These are phyloP conservation scores for Suillus tomentosus DNA, from an alignment of 768 basidiomycete species.

Conservation along the genomic window DNA sequence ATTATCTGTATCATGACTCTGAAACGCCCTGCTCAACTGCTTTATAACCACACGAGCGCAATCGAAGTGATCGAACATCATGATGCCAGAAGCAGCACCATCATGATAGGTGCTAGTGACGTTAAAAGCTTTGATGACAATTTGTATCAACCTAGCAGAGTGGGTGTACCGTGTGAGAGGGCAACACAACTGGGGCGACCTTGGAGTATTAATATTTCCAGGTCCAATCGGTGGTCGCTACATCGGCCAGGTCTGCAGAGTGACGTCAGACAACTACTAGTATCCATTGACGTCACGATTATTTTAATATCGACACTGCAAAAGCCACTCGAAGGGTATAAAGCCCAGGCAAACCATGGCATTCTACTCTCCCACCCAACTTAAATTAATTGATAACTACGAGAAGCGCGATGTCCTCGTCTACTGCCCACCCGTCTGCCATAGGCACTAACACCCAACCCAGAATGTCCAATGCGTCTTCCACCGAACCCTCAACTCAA, in stretches of 20 bases:
- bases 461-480: not conserved
- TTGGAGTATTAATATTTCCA: conserved; percentile 61
- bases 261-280: not conserved
- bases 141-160: conserved; percentile 39
- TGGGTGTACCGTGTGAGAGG: conserved; percentile 23
- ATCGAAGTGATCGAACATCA: conserved; percentile 86
- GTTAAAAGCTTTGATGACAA: conserved; percentile 56
- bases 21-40: conserved; percentile 53
- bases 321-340: not conserved
- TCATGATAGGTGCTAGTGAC: conserved; percentile 31
- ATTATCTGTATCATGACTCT: conserved; percentile 51
- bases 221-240: conserved; percentile 25
- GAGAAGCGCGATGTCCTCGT: conserved; percentile 16
- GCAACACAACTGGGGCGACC: conserved; percentile 39
- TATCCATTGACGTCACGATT: not conserved
- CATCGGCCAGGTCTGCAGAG: too few species aligned
- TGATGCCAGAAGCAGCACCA: conserved; percentile 56
- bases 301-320: too few species aligned
- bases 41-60: conserved; percentile 83
- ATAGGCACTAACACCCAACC: conserved; percentile 18
- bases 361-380: too few species aligned
- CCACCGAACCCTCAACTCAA: not conserved
- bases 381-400: not conserved
- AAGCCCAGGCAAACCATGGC: not conserved
- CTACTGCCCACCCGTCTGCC: conserved; percentile 23